Evolutionary conservation across 208 protist genomes (phyloP).

Genomic region (Herpetomonas samuelpessoai): DNA sequence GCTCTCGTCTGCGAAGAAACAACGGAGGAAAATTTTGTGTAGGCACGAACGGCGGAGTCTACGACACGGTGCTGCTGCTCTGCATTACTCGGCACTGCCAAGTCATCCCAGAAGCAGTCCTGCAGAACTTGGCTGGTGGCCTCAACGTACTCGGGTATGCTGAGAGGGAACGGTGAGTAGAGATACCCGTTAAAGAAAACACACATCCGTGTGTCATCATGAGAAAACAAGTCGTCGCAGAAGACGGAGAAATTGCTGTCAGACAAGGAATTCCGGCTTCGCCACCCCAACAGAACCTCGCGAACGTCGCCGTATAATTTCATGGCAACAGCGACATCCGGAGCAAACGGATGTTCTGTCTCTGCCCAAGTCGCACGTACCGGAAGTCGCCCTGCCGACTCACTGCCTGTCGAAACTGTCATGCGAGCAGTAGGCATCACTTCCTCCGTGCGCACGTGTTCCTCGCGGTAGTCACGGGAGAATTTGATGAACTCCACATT

Average conservation of each 20-base stretch:
- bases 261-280: slow-evolving; percentile 1
- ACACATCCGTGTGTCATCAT: slow-evolving; percentile 2
- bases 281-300: slow-evolving; percentile 40
- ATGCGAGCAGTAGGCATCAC: slow-evolving; percentile 19
- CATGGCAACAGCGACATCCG: slow-evolving; percentile 4
- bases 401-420: not conserved
- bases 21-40: not conserved
- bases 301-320: slow-evolving; percentile 11
- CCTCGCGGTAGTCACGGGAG: slow-evolving; percentile 8
- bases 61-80: not conserved
- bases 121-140: not conserved
- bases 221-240: not conserved
- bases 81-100: not conserved
- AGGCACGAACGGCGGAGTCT: not conserved
- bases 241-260: not conserved
- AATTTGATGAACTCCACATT: slow-evolving; percentile 31
- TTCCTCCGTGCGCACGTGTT: slow-evolving; percentile 1
- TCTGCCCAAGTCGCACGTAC: not conserved
- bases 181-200: slow-evolving; percentile 12
- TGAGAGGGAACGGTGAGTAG: not conserved
- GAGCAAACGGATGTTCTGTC: not conserved
- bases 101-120: not conserved
- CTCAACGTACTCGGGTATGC: not conserved
- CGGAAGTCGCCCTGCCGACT: not conserved
- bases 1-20: not conserved